phyloP scores from a whole-genome alignment of 2,329 filamentous ascomycete genomes.

The Parasarocladium wereldwijsianum region DNA sequence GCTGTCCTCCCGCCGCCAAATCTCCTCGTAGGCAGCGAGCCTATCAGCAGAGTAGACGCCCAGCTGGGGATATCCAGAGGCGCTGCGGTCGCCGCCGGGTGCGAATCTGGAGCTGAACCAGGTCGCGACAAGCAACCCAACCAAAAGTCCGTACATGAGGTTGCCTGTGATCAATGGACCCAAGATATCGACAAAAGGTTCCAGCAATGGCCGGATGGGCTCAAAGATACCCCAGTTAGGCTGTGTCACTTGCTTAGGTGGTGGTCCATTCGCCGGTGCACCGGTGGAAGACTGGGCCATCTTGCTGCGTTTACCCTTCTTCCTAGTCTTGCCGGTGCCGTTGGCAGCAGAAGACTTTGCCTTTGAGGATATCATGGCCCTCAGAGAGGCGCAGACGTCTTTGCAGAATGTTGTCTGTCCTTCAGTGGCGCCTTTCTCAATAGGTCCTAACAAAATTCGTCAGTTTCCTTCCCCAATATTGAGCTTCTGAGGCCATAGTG shows the following conservation, averaged over 20 bases:
- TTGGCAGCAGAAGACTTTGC: constrained; percentile 29
- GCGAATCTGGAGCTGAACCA: constrained; percentile 54
- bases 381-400: constrained; percentile 62
- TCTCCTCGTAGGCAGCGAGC: constrained; percentile 75
- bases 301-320: constrained; percentile 42
- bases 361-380: constrained; percentile 55
- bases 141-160: constrained; percentile 59
- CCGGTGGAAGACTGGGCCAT: constrained; percentile 28
- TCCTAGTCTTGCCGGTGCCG: constrained; percentile 41
- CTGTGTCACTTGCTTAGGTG: constrained; percentile 26
- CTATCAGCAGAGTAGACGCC: constrained; percentile 40
- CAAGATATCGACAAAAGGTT: constrained; percentile 55
- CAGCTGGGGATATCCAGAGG: constrained; percentile 1
- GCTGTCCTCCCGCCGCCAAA: constrained; percentile 78
- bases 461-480: background rate
- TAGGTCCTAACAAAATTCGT: constrained; percentile 50
- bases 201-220: constrained; percentile 53
- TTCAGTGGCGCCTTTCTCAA: constrained; percentile 88
- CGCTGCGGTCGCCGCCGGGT: constrained; percentile 13
- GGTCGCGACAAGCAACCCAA: constrained; percentile 56
- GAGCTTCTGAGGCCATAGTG: too few species aligned
- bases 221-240: constrained; percentile 69
- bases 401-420: constrained; percentile 76
- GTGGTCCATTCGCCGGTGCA: constrained; percentile 21
- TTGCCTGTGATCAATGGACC: constrained; percentile 62